phyloP scores from a whole-genome alignment of 148 eudicot species.

The Euryodendron excelsum region DNA sequence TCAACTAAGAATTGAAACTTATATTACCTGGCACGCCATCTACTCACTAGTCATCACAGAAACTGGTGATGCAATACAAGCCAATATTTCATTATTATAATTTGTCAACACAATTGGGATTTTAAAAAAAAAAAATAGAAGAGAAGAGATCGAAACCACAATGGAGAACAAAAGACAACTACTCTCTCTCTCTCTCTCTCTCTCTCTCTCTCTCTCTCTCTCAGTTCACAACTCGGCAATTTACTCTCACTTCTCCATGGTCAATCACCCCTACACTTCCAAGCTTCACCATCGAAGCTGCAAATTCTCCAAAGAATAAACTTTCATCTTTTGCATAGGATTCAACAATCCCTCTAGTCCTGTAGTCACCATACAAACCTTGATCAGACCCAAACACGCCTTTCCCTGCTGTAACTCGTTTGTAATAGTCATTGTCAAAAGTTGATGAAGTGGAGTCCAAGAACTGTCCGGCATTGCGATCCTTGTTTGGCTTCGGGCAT shows the following conservation, averaged over 20 bases:
- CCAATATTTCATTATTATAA: no score
- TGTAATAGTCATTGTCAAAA: constrained; percentile 56
- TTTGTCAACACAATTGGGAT: no score
- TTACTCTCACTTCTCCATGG: constrained; percentile 46
- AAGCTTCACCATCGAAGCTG: constrained; percentile 50
- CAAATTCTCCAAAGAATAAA: constrained; percentile 60
- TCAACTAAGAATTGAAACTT: no score
- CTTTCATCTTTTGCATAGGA: constrained; percentile 49
- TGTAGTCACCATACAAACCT: constrained; percentile 35
- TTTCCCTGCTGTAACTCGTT: constrained; percentile 35
- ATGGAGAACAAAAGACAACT: no score
- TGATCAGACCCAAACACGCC: constrained; percentile 60
- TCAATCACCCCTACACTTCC: constrained; percentile 52
- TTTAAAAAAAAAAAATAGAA: no score
- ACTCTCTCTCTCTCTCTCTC: background rate
- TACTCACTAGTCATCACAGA: no score
- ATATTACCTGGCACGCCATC: no score
- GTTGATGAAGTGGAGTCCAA: constrained; percentile 54
- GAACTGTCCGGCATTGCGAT: constrained; percentile 49
- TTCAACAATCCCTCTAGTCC: constrained; percentile 52
- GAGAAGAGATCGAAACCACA: no score
- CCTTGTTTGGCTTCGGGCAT: constrained; percentile 44
- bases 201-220: constrained; percentile 10
- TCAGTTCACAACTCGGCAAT: constrained; percentile 47
- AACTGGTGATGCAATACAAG: no score